A percentile compares a stretch with the other conserved stretches of the same genome.
These are phyloP conservation scores for Lumnitzera littorea DNA, from an alignment of 345 rosid genomes.

Conservation along the genomic window DNA sequence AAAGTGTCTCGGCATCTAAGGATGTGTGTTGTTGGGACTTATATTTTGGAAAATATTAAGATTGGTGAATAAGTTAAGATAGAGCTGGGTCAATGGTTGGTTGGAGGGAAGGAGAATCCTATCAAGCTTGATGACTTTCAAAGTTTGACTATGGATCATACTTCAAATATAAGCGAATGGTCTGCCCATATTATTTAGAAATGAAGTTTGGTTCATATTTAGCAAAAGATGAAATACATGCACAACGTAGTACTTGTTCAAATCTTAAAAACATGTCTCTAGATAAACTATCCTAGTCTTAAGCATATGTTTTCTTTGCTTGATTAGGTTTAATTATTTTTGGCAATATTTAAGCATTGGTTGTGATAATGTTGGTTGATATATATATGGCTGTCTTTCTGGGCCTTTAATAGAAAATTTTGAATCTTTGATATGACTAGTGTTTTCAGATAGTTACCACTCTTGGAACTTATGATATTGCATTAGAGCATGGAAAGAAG, in stretches of 20 bases:
- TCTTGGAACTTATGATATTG: constrained; percentile 85
- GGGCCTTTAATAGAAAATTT: neutral
- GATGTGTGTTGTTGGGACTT: constrained; percentile 90
- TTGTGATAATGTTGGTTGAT: neutral
- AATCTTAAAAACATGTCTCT: too few relatives aligned
- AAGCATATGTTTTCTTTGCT: too few relatives aligned
- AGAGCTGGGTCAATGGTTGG: constrained; percentile 34
- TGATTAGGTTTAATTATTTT: too few relatives aligned
- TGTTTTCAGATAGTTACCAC: constrained; percentile 64
- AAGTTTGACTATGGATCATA: constrained; percentile 89
- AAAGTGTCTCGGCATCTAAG: constrained; percentile 74
- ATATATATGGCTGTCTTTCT: neutral
- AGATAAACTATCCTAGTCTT: too few relatives aligned
- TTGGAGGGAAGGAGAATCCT: constrained; percentile 89
- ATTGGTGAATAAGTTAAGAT: constrained; percentile 95
- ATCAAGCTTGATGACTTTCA: constrained; percentile 65
- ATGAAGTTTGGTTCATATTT: too few relatives aligned
- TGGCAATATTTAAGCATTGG: neutral
- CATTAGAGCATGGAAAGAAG: constrained; percentile 86
- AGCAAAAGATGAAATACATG: too few relatives aligned
- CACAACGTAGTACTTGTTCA: too few relatives aligned
- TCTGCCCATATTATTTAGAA: constrained; percentile 68
- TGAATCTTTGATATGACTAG: neutral
- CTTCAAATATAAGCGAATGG: constrained; percentile 71
- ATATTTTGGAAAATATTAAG: constrained; percentile 64